phyloP scores from a whole-genome alignment of 176 grass and related monocot species.

The Dendrocalamus sinicus region DNA sequence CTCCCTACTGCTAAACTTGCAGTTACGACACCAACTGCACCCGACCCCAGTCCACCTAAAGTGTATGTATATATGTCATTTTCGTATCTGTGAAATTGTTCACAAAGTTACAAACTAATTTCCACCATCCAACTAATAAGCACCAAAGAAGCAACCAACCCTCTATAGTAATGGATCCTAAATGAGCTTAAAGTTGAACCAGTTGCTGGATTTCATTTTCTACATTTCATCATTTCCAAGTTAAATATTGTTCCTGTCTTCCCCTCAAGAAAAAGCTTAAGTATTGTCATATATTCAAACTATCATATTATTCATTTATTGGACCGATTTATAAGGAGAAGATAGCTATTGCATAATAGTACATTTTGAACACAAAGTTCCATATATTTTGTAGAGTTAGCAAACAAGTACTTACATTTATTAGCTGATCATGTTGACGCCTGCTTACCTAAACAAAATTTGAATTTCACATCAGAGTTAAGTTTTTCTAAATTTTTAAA shows the following conservation, averaged over 20 bases:
- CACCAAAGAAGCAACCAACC: slow-evolving; percentile 3
- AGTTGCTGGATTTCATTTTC: slow-evolving; percentile 32
- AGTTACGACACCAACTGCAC: no score
- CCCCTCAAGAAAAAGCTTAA: not conserved
- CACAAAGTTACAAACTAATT: slow-evolving; percentile 28
- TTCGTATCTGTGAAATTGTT: slow-evolving; percentile 28
- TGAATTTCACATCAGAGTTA: not conserved
- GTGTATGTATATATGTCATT: slow-evolving; percentile 25
- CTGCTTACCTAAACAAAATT: not conserved
- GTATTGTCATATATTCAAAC: no score
- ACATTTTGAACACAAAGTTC: not conserved
- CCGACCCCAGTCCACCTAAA: not conserved
- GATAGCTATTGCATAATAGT: no score
- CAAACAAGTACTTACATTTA: not conserved
- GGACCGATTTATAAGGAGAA: no score
- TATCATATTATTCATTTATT: no score
- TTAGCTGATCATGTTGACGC: not conserved
- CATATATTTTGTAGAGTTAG: no score
- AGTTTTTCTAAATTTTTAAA: no score
- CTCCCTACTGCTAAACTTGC: no score
- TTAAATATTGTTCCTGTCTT: not conserved
- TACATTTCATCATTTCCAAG: slow-evolving; percentile 27
- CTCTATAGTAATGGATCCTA: slow-evolving; percentile 1
- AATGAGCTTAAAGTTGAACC: slow-evolving; percentile 10
- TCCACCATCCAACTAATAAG: not conserved